These are phyloP conservation scores for Cocos nucifera DNA, from an alignment of 176 grass and related monocot species.

Conservation along the genomic window DNA sequence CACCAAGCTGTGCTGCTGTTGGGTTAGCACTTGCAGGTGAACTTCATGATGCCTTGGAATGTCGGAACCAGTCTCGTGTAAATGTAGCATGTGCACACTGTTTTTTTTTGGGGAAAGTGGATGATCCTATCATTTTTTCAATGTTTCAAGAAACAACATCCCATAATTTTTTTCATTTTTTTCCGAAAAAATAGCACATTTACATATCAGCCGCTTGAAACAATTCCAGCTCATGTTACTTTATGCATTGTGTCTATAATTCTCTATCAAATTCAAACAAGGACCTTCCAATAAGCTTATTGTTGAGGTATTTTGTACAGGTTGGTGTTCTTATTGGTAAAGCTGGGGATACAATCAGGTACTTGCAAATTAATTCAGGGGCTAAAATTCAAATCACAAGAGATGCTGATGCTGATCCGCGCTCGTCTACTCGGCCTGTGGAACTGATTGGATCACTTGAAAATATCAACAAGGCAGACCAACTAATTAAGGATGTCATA, in stretches of 20 bases:
- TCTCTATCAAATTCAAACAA: not conserved
- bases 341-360: constrained; percentile 81
- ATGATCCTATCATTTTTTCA: too few species aligned
- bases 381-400: constrained; percentile 95
- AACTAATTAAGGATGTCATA: constrained; percentile 71
- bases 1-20: too few species aligned
- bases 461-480: constrained; percentile 74
- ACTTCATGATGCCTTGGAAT: too few species aligned
- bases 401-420: constrained; percentile 43
- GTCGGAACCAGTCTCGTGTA: too few species aligned
- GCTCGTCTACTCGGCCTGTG: constrained; percentile 47
- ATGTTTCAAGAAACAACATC: too few species aligned
- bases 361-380: constrained; percentile 63
- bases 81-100: too few species aligned
- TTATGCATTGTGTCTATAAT: not conserved
- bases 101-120: too few species aligned
- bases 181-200: too few species aligned
- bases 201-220: too few species aligned
- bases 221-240: not conserved
- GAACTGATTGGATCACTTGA: constrained; percentile 61
- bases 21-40: too few species aligned
- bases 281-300: not conserved
- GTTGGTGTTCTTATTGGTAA: constrained; percentile 94
- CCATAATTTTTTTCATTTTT: too few species aligned
- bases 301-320: constrained; percentile 22